These are phyloP conservation scores for Tympanopsis confertula DNA, from an alignment of 2,329 filamentous ascomycete species.

Conservation along the genomic window DNA sequence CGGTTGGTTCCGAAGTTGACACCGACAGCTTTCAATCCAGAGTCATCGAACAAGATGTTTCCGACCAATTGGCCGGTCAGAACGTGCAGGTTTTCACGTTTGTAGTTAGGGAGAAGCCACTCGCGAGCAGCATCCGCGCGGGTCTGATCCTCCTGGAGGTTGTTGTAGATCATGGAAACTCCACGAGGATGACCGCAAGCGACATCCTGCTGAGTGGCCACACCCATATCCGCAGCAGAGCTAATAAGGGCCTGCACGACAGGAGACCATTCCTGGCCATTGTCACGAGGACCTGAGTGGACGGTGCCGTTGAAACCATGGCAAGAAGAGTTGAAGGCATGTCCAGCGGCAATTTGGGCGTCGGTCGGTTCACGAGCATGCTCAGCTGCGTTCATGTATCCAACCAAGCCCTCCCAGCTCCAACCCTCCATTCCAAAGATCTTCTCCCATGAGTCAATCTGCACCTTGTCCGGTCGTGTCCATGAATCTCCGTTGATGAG, in stretches of 20 bases:
- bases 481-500: slow-evolving; percentile 15
- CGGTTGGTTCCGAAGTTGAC: background rate
- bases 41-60: slow-evolving; percentile 8
- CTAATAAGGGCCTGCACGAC: slow-evolving; percentile 12
- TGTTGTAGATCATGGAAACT: slow-evolving; percentile 15
- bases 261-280: slow-evolving; percentile 8
- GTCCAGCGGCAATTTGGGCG: slow-evolving; percentile 8
- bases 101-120: slow-evolving; percentile 13
- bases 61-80: slow-evolving; percentile 13
- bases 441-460: slow-evolving; percentile 2
- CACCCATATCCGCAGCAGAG: slow-evolving; percentile 2
- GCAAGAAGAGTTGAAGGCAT: slow-evolving; percentile 9
- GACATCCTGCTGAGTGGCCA: slow-evolving; percentile 6
- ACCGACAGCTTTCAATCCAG: background rate
- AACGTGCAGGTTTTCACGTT: slow-evolving; percentile 4
- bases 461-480: slow-evolving; percentile 13
- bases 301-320: slow-evolving; percentile 11
- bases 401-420: background rate
- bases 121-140: slow-evolving; percentile 14
- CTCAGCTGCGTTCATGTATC: slow-evolving; percentile 5
- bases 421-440: slow-evolving; percentile 1
- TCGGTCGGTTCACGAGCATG: background rate
- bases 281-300: slow-evolving; percentile 10
- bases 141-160: slow-evolving; percentile 5
- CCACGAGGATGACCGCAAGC: slow-evolving; percentile 13